Evolutionary conservation across 2,329 filamentous ascomycete genomes (phyloP), one percentile per base, ranked within the genome.

Genomic region (Trichoderma sp.): DNA sequence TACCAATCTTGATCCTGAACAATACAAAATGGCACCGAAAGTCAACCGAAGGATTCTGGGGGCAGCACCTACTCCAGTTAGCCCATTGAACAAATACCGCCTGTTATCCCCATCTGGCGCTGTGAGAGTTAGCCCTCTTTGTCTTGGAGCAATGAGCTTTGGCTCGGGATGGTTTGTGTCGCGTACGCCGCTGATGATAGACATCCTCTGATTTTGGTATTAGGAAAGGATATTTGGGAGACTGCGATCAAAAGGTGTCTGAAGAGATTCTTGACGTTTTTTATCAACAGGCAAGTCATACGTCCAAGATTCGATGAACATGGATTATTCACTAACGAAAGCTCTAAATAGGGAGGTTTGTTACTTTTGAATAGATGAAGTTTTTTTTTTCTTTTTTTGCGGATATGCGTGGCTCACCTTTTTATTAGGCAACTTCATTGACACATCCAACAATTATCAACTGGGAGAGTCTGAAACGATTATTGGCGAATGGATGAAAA

Each of bases 401-500:
- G 36, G 36, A 43, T n/a, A 43, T 43, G 7, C 15, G 39, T 43
- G 39, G 39, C 39, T 43, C 18, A 43, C 39, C n/a, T n/a, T 1
- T 43, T 43, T 43, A 9, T 9, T 4, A 76, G 91, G 92, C 28
- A 93, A 93, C 81, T 93, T 93, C 79, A 90, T 93, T 77, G 92
- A 93, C 78, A 92, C 90, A 0, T 77, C 90, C 72, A 91, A 89
- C 81, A 90, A 90, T 79, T 93, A 93, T 80, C 90, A 92, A 75
- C 81, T 84, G 70, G 84, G 83, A 72, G 85, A 92, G 79, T 88
- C 88, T 1, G 91, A 93, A 80, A 80, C 77, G 66, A 91, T 90
- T 88, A 83, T 93, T 71, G 91, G 91, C 43, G 89, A 91, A 75
- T 93, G 91, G 90, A 91, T 92, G 88, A 84, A 85, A 76, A 85